Conservation (phyloP, 2,329 filamentous ascomycete species). For the Colletotrichum graminicola region DNA sequence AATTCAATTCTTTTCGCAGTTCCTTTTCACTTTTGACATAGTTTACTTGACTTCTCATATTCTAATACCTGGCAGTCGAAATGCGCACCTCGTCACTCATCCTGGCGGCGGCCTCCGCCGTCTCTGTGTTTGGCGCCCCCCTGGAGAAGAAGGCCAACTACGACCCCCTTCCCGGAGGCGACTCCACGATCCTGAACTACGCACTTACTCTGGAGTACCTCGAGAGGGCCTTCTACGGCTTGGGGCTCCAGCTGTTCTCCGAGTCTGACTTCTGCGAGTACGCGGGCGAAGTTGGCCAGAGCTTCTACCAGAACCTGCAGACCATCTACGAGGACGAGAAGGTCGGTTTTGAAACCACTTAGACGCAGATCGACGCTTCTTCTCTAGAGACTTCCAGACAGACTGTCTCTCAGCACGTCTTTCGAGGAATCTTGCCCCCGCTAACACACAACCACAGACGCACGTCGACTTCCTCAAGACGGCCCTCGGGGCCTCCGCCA, state of each 20-base stretch:
- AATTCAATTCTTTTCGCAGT: not conserved
- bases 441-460: slow-evolving; percentile 45
- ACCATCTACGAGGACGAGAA: slow-evolving; percentile 68
- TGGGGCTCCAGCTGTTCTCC: slow-evolving; percentile 70
- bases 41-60: not conserved
- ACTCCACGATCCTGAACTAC: slow-evolving; percentile 55
- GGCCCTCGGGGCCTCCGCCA: slow-evolving; percentile 61
- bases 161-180: slow-evolving; percentile 43
- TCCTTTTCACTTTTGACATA: not conserved
- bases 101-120: slow-evolving; percentile 27
- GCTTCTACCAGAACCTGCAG: slow-evolving; percentile 70
- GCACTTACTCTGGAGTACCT: slow-evolving; percentile 66
- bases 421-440: not conserved
- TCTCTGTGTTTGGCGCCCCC: slow-evolving; percentile 27
- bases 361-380: not conserved
- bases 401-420: not conserved
- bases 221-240: slow-evolving; percentile 72
- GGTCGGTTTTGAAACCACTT: slow-evolving; percentile 14
- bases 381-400: not conserved
- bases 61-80: not conserved
- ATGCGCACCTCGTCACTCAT: slow-evolving; percentile 38
- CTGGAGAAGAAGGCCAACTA: slow-evolving; percentile 42
- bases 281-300: slow-evolving; percentile 56
- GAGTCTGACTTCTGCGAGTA: slow-evolving; percentile 64
- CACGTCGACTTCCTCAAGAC: slow-evolving; percentile 69